Evolutionary conservation across 495 filamentous ascomycete genomes (phyloP), one percentile per base, ranked within the genome.

Genomic region (Aspergillus haitiensis): DNA sequence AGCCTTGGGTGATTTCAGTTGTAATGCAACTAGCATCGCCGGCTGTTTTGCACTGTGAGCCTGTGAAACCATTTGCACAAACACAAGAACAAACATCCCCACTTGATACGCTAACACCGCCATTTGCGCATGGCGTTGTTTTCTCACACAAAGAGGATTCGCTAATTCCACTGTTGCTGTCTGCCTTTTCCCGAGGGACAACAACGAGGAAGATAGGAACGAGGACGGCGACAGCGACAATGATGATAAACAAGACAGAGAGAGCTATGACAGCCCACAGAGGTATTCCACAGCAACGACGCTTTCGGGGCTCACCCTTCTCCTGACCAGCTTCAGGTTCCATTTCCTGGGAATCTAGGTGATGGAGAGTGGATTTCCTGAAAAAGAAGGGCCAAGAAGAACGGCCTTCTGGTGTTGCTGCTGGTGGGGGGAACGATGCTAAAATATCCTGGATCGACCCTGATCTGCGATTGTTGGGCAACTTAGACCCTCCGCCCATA

Each of bases 361-460:
- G 72, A 46, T 73, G 70, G 15, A 75, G 64, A 37, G 67, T 72
- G 3, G 75, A 76, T 27, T 68, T 65, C 16, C 67, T 60, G 57
- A 76, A 77, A 64, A 75, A 74, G 1, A 74, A 49, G 0, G 76
- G 74, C 78, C 78, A 80, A 32, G 75, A 76, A 12, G 68, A 64
- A 33, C 64, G 72, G 45, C 59, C 81, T 16, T 83, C 84, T 6
- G 81, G 86, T 7, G 79, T 78, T 6, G 85, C 78, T 5, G 83
- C 85, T 6, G 94, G 92, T 10, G 92, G 88, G 11, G 94, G 94
- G 59, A 98, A 98, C 12, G 92, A 90, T 11, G 90, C 88, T 6
- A 98, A 80, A 69, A 97, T 97, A 67, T 96, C 92, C 13, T 91
- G 93, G 45, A 98, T 79, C 64, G 92, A 82, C 72, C 82, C 83